phyloP scores from a whole-genome alignment of 345 rosid species.

The Eucalyptus curtisii region DNA sequence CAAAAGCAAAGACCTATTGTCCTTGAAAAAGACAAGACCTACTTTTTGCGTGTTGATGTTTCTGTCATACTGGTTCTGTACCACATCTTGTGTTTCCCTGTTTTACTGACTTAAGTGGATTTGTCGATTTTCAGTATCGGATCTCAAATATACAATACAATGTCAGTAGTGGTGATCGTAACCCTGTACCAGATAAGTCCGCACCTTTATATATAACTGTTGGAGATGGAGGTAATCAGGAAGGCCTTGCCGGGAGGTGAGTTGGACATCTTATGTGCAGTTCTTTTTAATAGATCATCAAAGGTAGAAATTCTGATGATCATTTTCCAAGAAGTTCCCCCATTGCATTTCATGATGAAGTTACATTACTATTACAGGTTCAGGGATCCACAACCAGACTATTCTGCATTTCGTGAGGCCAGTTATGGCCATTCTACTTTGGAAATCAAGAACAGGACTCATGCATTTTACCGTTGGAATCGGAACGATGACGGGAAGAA shows the following conservation, averaged over 20 bases:
- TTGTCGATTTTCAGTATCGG: conserved; percentile 41
- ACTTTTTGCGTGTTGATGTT: not conserved
- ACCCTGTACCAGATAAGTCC: conserved; percentile 49
- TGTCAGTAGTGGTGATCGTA: conserved; percentile 40
- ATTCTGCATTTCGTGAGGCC: conserved; percentile 91
- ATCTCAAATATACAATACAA: conserved; percentile 65
- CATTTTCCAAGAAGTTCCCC: not conserved
- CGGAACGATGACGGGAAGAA: conserved; percentile 73
- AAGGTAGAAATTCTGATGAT: not conserved
- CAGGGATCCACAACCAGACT: conserved; percentile 70
- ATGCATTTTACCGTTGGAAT: conserved; percentile 80
- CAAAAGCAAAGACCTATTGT: not conserved
- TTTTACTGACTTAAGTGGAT: not conserved
- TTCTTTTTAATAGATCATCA: not conserved
- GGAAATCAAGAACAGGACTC: conserved; percentile 75
- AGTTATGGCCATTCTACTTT: conserved; percentile 83
- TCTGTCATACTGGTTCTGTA: not conserved
- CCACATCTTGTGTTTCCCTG: not conserved
- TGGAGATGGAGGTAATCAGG: conserved; percentile 93
- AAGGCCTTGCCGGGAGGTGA: conserved; percentile 67
- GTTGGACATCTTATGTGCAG: not conserved
- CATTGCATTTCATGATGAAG: not conserved
- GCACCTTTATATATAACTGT: conserved; percentile 80
- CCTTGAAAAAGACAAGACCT: not conserved
- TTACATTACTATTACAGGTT: conserved; percentile 26